Evolutionary conservation across 2,329 filamentous ascomycete genomes (phyloP).

Genomic region (Huntiella moniliformis): DNA sequence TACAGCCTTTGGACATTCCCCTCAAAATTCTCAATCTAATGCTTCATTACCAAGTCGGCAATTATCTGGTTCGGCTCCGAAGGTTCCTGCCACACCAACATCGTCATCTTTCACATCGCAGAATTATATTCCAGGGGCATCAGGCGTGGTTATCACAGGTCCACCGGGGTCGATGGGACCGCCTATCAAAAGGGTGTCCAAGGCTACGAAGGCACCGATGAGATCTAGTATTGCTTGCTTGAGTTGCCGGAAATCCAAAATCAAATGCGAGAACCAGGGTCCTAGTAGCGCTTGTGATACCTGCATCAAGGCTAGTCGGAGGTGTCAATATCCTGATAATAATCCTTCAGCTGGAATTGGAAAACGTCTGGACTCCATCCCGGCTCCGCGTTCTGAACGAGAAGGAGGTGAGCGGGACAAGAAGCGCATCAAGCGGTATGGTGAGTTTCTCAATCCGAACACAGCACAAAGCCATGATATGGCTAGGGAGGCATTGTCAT

Average conservation of each 20-base stretch:
- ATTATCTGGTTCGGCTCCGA: no score
- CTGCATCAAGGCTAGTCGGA: conserved; percentile 41
- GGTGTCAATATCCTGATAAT: neutral
- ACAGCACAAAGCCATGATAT: conserved; percentile 20
- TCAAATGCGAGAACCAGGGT: conserved; percentile 70
- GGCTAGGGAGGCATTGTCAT: conserved; percentile 41
- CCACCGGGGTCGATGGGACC: conserved; percentile 19
- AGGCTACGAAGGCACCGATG: conserved; percentile 27
- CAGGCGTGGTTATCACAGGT: neutral
- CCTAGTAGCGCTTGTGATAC: conserved; percentile 53
- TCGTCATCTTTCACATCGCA: neutral
- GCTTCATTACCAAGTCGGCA: no score
- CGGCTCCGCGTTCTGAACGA: conserved; percentile 22
- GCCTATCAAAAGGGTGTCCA: conserved; percentile 18
- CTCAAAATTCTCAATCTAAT: no score
- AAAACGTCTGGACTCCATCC: conserved; percentile 54
- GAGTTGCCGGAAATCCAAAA: conserved; percentile 61
- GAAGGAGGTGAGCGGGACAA: conserved; percentile 27
- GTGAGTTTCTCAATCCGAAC: conserved; percentile 24
- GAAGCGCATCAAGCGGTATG: conserved; percentile 28
- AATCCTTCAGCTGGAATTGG: conserved; percentile 15
- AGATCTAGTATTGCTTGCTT: conserved; percentile 65
- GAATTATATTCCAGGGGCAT: neutral
- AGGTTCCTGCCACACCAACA: no score
- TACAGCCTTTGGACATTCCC: no score